A percentile compares a stretch with the other conserved stretches of the same genome.
Conservation (phyloP, 805 yeast genomes). For the Wickerhamomyces chaumierensis region DNA sequence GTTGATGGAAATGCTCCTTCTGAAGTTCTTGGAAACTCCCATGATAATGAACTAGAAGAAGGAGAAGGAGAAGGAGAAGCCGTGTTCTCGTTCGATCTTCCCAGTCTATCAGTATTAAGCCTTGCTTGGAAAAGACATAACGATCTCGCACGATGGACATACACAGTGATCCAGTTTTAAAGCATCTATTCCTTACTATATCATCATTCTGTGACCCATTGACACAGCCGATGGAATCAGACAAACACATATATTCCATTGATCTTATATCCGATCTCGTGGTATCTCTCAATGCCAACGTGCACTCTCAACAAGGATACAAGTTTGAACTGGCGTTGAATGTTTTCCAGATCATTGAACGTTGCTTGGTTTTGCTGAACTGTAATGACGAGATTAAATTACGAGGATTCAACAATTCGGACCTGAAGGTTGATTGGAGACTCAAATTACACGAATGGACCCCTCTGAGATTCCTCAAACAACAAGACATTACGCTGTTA, state of each 20-base stretch:
- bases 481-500: constrained; percentile 30
- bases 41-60: constrained; percentile 9
- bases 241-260: constrained; percentile 39
- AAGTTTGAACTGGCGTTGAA: constrained; percentile 22
- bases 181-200: constrained; percentile 16
- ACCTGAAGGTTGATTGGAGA: constrained; percentile 22
- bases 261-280: constrained; percentile 43
- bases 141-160: constrained; percentile 19
- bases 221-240: constrained; percentile 59
- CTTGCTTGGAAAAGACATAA: constrained; percentile 21
- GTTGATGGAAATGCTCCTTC: no score
- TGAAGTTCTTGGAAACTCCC: neutral
- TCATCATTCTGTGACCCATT: constrained; percentile 44
- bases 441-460: constrained; percentile 24
- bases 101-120: constrained; percentile 12
- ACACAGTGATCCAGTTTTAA: constrained; percentile 5
- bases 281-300: constrained; percentile 22
- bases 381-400: constrained; percentile 32
- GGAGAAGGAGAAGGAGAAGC: no score
- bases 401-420: constrained; percentile 30
- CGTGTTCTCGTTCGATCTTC: constrained; percentile 21
- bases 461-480: constrained; percentile 21
- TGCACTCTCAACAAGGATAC: constrained; percentile 19
- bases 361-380: constrained; percentile 25
- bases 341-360: constrained; percentile 25